Evolutionary conservation across 495 filamentous ascomycete species (phyloP).

Genomic region (Oleoguttula mirabilis): DNA sequence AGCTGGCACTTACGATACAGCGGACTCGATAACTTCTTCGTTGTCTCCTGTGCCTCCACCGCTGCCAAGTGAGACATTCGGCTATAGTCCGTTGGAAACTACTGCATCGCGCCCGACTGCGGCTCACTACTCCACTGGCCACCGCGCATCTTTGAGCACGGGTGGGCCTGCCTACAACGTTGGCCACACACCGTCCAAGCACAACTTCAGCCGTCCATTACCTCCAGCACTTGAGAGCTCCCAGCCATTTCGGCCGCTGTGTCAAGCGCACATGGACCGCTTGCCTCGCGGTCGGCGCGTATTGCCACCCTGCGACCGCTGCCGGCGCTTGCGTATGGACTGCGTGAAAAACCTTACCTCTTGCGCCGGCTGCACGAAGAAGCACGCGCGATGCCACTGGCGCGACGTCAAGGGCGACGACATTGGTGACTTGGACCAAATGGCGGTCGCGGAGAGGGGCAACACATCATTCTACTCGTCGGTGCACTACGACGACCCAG

Average conservation of each 20-base stretch:
- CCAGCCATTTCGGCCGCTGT: constrained; percentile 18
- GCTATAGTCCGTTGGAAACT: no score
- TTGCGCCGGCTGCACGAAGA: constrained; percentile 76
- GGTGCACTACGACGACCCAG: neutral
- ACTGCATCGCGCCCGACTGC: no score
- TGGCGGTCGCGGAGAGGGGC: constrained; percentile 12
- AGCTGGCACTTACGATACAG: neutral
- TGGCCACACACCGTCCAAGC: constrained; percentile 6
- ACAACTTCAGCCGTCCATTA: constrained; percentile 20
- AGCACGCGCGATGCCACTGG: constrained; percentile 80
- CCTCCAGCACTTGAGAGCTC: constrained; percentile 15
- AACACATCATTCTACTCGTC: no score
- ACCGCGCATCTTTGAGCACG: constrained; percentile 11
- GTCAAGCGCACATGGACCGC: constrained; percentile 48
- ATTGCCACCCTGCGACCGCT: constrained; percentile 70
- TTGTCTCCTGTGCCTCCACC: constrained; percentile 15
- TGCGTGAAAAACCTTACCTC: constrained; percentile 77
- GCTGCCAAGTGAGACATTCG: no score
- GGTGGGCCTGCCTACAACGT: no score
- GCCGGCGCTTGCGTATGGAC: constrained; percentile 64
- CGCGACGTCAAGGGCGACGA: constrained; percentile 63
- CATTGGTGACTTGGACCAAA: constrained; percentile 27
- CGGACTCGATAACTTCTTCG: constrained; percentile 11
- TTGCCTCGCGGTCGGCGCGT: constrained; percentile 59
- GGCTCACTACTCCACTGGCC: no score